Evolutionary conservation across 2,329 filamentous ascomycete species (phyloP).

Genomic region (Aureobasidium sp.): DNA sequence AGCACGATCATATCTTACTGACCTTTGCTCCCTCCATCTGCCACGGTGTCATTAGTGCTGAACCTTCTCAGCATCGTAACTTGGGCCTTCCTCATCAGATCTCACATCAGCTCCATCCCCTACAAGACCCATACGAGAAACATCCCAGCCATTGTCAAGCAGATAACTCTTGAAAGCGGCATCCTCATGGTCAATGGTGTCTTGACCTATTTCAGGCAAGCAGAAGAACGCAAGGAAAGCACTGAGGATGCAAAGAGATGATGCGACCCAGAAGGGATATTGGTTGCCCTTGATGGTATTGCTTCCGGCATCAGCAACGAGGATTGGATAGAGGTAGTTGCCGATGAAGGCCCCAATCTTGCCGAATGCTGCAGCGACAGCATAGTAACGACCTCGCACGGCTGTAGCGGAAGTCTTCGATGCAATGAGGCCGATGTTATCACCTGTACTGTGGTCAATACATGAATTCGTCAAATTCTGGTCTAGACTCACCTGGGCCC

Average conservation of each 20-base stretch:
- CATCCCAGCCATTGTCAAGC: slow-evolving; percentile 66
- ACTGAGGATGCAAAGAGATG: slow-evolving; percentile 64
- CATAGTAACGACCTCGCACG: slow-evolving; percentile 67
- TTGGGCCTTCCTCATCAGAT: background rate
- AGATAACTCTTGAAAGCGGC: slow-evolving; percentile 66
- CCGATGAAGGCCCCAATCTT: slow-evolving; percentile 45
- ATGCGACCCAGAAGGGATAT: slow-evolving; percentile 79
- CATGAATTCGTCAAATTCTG: too few species aligned
- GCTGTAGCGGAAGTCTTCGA: slow-evolving; percentile 84
- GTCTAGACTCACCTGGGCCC: slow-evolving; percentile 14
- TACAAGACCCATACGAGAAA: slow-evolving; percentile 5
- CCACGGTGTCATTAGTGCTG: background rate
- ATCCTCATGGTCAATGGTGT: slow-evolving; percentile 74
- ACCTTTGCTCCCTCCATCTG: too few species aligned
- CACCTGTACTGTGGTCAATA: slow-evolving; percentile 34
- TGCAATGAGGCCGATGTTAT: slow-evolving; percentile 72
- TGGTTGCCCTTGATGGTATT: slow-evolving; percentile 54
- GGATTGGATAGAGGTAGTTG: slow-evolving; percentile 22
- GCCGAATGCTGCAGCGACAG: slow-evolving; percentile 64
- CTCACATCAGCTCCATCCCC: background rate
- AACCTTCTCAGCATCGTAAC: background rate
- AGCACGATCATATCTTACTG: too few species aligned
- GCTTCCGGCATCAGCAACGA: slow-evolving; percentile 50
- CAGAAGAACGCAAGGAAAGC: slow-evolving; percentile 57
- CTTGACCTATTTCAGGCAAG: slow-evolving; percentile 67